phyloP scores from a whole-genome alignment of 1,139 yeast genomes.

The Casaregolazyma suthepensis region DNA sequence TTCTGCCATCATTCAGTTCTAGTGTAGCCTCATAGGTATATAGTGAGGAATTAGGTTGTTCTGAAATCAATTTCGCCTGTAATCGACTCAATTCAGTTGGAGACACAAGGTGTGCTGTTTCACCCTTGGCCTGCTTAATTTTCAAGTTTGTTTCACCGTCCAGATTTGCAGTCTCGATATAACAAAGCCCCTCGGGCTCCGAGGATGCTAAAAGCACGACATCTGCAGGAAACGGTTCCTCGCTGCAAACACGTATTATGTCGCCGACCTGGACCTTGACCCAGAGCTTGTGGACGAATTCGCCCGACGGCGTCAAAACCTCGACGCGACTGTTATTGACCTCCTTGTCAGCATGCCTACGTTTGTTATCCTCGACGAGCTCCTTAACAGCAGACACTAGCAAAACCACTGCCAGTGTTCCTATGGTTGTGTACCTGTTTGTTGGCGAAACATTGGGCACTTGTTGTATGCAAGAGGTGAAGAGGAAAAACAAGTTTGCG shows the following conservation, averaged over 20 bases:
- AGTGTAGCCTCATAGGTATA: slow-evolving; percentile 94
- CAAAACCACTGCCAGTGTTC: slow-evolving; percentile 78
- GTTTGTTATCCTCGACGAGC: slow-evolving; percentile 80
- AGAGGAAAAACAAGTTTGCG: slow-evolving; percentile 88
- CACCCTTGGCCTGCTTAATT: slow-evolving; percentile 80
- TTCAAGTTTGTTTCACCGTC: slow-evolving; percentile 98
- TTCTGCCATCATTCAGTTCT: slow-evolving; percentile 45
- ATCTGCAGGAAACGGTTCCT: slow-evolving; percentile 95
- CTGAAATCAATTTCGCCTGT: slow-evolving; percentile 62
- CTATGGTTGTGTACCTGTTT: slow-evolving; percentile 90
- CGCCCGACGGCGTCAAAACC: slow-evolving; percentile 58
- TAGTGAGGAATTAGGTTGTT: slow-evolving; percentile 89
- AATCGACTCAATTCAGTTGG: slow-evolving; percentile 54
- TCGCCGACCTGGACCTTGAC: slow-evolving; percentile 88
- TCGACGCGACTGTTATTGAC: slow-evolving; percentile 71
- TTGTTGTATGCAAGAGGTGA: slow-evolving; percentile 92
- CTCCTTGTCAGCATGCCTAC: slow-evolving; percentile 85
- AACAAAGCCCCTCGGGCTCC: slow-evolving; percentile 97
- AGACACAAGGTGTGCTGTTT: slow-evolving; percentile 68
- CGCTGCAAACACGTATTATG: slow-evolving; percentile 74
- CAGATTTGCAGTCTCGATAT: slow-evolving; percentile 92
- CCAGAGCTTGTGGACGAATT: slow-evolving; percentile 70
- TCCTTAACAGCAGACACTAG: slow-evolving; percentile 91
- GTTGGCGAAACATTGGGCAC: slow-evolving; percentile 97
- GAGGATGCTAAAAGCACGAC: slow-evolving; percentile 77